Conservation (phyloP, 2,329 filamentous ascomycete species). For the Colletotrichum kahawae region DNA sequence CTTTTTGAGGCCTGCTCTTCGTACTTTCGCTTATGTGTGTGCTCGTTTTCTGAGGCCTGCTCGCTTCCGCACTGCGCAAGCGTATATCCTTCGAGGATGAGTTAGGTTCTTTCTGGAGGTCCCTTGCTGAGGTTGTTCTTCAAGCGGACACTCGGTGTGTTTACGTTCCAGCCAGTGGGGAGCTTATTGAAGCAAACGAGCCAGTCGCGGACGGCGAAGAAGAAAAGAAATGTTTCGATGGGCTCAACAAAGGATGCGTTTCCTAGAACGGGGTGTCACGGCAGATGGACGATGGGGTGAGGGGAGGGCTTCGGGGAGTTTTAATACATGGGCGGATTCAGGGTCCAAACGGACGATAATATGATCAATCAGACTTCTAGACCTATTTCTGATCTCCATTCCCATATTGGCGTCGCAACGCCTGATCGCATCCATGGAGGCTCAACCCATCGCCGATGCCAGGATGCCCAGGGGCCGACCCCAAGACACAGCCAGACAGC, state of each 20-base stretch:
- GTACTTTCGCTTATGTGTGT: not conserved
- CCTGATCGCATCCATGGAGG: not conserved
- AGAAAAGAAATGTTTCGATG: not conserved
- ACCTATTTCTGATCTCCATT: not conserved
- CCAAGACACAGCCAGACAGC: not conserved
- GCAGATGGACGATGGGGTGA: not conserved
- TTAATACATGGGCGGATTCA: constrained; percentile 9
- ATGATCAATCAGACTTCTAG: constrained; percentile 8
- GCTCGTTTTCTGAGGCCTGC: not conserved
- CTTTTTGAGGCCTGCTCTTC: constrained; percentile 14
- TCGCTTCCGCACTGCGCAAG: not conserved
- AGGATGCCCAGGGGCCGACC: not conserved
- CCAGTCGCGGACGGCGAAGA: not conserved
- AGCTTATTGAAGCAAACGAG: not conserved
- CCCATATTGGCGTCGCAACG: not conserved
- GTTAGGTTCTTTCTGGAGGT: not conserved
- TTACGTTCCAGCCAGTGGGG: constrained; percentile 2
- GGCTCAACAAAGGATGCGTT: not conserved
- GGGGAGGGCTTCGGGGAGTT: not conserved
- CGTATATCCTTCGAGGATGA: not conserved
- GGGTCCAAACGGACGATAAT: constrained; percentile 6
- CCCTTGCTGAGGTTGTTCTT: not conserved
- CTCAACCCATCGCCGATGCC: not conserved
- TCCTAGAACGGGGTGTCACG: not conserved
- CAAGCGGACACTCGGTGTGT: not conserved